Evolutionary conservation across 78 protist species (phyloP), one percentile per base, ranked within the genome.

Genomic region (Protostelium mycophagum): DNA sequence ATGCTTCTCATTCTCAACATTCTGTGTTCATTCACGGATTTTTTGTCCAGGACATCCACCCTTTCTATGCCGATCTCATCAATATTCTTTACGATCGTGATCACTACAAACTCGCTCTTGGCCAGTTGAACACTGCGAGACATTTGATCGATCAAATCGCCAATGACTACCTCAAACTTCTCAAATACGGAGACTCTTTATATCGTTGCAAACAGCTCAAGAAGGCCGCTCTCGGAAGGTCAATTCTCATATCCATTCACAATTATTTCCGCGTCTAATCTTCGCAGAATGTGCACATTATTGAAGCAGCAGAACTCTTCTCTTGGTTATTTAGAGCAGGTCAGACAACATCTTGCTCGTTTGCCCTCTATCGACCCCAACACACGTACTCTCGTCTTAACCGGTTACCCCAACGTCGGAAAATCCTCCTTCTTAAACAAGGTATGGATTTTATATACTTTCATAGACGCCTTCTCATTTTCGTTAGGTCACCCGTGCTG

Each of bases 31-130:
- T 34, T 31, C 36, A 31, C 83, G 84, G 34, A 28, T 0, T 29
- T 28, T 38, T 83, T 9, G 29, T 28, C 34, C 85, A 96, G 96
- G 99, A 98, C 73, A 91, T 99, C 36, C 99, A 99, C 88, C 99
- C 99, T 39, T 99, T 99, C 91, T 99, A 99, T 88, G 99, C 99
- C 9, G 99, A 98, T 85, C 92, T 99, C 83, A 92, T 99, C 95
- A 99, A 99, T 96, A 99, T 99, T 9, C 95, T 98, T 36, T 99
- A 99, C 96, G 99, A 99, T 93, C 38, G 94, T 5, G 99, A 99
- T 86, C 99, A 99, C 91, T 99, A 98, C 98, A 99, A 99, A 95
- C 94, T 99, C 0, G 99, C 99, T 0, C 95, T 99, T 31, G 99
- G 99, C 0, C 99, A 98, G 87, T 36, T 99, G 73, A 89, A 88